Conservation (phyloP, 805 yeast species). For the Blastobotrys terrestris region DNA sequence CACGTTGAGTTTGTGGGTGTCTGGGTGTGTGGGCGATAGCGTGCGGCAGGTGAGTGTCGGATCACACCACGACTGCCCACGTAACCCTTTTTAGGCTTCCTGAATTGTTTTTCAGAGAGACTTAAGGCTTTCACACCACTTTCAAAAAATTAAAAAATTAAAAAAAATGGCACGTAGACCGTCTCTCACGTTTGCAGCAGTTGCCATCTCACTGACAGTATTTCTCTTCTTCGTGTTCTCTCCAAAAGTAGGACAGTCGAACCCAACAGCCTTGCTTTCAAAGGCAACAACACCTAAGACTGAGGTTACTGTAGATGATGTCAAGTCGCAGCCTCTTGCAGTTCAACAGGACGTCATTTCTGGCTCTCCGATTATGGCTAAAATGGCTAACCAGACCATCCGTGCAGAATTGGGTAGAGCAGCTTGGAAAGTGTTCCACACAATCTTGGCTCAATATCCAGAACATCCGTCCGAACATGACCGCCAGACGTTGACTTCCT, state of each 20-base stretch:
- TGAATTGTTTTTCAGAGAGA: background rate
- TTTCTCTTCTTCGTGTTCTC: constrained; percentile 10
- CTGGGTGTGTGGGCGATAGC: background rate
- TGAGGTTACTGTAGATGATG: constrained; percentile 9
- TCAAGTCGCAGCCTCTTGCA: background rate
- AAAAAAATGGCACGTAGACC: constrained; percentile 15
- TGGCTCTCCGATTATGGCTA: constrained; percentile 73
- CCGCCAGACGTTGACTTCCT: constrained; percentile 53
- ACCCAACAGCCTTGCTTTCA: background rate
- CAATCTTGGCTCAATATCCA: constrained; percentile 87
- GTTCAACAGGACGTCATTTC: constrained; percentile 7
- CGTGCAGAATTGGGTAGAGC: constrained; percentile 82
- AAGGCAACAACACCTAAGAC: background rate
- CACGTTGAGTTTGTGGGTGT: background rate
- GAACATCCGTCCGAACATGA: constrained; percentile 66
- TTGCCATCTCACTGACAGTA: constrained; percentile 9
- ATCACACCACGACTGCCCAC: background rate
- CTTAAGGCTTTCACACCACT: background rate
- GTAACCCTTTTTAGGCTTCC: background rate
- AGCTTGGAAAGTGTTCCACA: constrained; percentile 89
- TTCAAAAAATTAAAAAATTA: too few species aligned
- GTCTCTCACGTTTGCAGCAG: constrained; percentile 12
- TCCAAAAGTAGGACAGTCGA: constrained; percentile 3
- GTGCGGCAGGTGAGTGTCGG: background rate
- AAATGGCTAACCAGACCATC: constrained; percentile 80